Evolutionary conservation across 2,329 filamentous ascomycete species (phyloP).

Genomic region (Elsinoe necatrix): DNA sequence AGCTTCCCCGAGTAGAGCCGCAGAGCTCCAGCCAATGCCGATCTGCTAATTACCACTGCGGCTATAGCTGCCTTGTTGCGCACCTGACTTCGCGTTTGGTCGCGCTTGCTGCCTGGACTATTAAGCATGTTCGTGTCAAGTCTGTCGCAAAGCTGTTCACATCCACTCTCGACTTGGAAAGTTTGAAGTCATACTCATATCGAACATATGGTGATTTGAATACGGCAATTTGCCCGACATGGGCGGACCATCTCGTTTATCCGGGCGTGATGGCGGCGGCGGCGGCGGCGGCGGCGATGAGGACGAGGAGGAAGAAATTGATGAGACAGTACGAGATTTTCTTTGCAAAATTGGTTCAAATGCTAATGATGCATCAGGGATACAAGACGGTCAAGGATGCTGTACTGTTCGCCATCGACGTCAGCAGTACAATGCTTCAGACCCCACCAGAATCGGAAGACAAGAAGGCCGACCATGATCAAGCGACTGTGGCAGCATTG

Average conservation of each 20-base stretch:
- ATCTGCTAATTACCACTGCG: conserved; percentile 6
- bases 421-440: conserved; percentile 78
- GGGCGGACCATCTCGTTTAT: conserved; percentile 22
- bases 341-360: background rate
- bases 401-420: conserved; percentile 89
- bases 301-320: conserved; percentile 60
- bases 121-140: background rate
- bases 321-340: conserved; percentile 48
- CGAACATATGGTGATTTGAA: background rate
- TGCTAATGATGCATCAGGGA: conserved; percentile 44
- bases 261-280: conserved; percentile 35
- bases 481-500: conserved; percentile 70
- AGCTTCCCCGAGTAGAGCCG: background rate
- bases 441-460: conserved; percentile 54
- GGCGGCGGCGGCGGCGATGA: conserved; percentile 50
- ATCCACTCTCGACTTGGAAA: background rate
- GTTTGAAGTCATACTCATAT: no score
- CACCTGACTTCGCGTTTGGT: conserved; percentile 13
- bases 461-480: conserved; percentile 72
- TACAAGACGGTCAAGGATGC: conserved; percentile 94
- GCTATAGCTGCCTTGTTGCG: background rate
- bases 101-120: conserved; percentile 14
- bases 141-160: background rate
- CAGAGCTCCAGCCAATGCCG: conserved; percentile 5
- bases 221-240: conserved; percentile 3